Percentiles rank a stretch among this genome's conserved stretches.
Conservation (phyloP, 2,329 filamentous ascomycete species). For the Diaporthe batatas region DNA sequence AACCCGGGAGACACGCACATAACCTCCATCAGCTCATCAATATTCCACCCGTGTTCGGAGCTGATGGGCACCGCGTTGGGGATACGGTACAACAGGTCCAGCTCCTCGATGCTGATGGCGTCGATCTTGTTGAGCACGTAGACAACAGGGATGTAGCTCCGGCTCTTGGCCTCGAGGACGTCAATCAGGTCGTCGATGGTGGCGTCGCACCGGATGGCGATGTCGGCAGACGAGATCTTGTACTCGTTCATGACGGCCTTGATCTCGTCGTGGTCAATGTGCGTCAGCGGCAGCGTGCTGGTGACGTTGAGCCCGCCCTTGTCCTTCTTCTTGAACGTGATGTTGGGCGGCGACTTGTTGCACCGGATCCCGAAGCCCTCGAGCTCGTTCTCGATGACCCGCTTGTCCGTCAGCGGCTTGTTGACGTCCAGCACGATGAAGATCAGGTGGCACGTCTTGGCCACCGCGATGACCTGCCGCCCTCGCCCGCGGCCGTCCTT, state of each 20-base stretch:
- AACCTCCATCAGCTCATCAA: slow-evolving; percentile 95
- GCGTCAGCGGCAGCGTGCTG: slow-evolving; percentile 90
- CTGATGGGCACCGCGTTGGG: slow-evolving; percentile 98
- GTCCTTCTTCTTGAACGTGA: slow-evolving; percentile 99
- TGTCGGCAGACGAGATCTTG: slow-evolving; percentile 95
- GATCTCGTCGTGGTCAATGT: slow-evolving; percentile 97
- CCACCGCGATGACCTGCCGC: slow-evolving; percentile 97
- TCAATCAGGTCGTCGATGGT: slow-evolving; percentile 98
- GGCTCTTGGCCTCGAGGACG: slow-evolving; percentile 91
- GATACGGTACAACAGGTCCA: slow-evolving; percentile 95
- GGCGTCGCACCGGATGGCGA: slow-evolving; percentile 96
- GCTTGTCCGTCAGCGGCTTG: slow-evolving; percentile 97
- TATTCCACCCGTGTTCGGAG: slow-evolving; percentile 97
- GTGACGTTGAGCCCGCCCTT: slow-evolving; percentile 97
- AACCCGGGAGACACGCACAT: slow-evolving; percentile 69
- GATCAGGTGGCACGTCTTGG: slow-evolving; percentile 98
- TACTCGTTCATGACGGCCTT: slow-evolving; percentile 98
- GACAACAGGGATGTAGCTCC: slow-evolving; percentile 98
- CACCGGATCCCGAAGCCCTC: slow-evolving; percentile 98
- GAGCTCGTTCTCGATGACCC: slow-evolving; percentile 92
- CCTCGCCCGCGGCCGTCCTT: slow-evolving; percentile 98
- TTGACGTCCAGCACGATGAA: slow-evolving; percentile 99
- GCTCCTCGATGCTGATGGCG: slow-evolving; percentile 95
- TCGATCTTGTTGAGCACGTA: slow-evolving; percentile 99
- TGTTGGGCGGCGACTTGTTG: slow-evolving; percentile 97